These are phyloP conservation scores for Colletotrichum tropicicola DNA, from an alignment of 2,329 filamentous ascomycete genomes.

Conservation along the genomic window DNA sequence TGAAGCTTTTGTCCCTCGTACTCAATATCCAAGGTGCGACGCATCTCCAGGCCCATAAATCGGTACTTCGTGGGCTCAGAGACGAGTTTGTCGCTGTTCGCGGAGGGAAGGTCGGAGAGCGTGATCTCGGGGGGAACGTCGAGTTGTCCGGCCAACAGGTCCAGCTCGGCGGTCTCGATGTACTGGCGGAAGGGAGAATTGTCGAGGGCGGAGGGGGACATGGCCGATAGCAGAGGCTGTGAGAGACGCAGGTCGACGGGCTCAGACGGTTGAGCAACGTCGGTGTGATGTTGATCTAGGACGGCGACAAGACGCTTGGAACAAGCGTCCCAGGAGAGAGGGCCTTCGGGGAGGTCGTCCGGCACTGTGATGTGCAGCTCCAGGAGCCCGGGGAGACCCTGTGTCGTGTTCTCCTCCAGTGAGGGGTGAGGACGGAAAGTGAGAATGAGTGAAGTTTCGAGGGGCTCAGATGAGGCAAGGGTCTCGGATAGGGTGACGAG, in stretches of 20 bases:
- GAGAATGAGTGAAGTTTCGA: conserved; percentile 49
- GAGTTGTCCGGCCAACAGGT: conserved; percentile 51
- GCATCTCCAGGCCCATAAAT: conserved; percentile 63
- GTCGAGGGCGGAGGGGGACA: conserved; percentile 30
- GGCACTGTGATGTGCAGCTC: conserved; percentile 30
- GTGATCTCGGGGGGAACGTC: conserved; percentile 46
- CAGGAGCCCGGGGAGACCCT: conserved; percentile 5
- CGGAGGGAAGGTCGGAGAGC: conserved; percentile 15
- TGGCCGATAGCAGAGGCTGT: conserved; percentile 44
- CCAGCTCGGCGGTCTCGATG: conserved; percentile 53
- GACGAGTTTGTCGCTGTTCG: neutral
- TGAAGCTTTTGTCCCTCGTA: conserved; percentile 55
- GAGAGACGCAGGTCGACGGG: conserved; percentile 59
- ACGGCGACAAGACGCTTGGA: conserved; percentile 47
- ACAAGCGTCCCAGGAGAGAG: conserved; percentile 29
- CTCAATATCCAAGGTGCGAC: conserved; percentile 51
- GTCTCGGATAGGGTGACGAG: conserved; percentile 43
- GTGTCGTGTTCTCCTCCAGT: neutral
- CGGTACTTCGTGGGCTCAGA: conserved; percentile 34
- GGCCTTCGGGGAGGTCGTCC: conserved; percentile 19
- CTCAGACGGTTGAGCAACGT: conserved; percentile 55
- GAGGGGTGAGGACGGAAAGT: conserved; percentile 44
- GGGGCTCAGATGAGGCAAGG: conserved; percentile 31
- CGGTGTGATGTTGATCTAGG: conserved; percentile 43
- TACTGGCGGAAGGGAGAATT: conserved; percentile 50